phyloP scores from a whole-genome alignment of 192 early-diverging fungal species.

The Mortierella claussenii region DNA sequence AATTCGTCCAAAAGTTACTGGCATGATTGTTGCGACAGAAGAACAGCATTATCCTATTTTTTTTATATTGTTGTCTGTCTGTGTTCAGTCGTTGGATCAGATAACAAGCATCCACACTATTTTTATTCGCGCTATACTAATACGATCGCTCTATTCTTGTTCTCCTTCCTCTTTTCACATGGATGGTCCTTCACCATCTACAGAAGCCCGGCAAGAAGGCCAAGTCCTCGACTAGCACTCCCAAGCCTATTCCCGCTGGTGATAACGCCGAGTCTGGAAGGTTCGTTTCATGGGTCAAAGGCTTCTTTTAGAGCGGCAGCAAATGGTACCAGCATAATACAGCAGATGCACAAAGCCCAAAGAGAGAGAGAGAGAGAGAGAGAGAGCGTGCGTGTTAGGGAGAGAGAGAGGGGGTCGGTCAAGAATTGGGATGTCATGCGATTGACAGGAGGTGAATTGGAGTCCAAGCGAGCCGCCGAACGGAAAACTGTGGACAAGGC shows the following conservation, averaged over 20 bases:
- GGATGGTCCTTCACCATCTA: no score
- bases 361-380: background rate
- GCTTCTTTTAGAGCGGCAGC: constrained; percentile 29
- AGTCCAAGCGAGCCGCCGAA: no score
- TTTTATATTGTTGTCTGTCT: background rate
- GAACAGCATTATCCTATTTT: background rate
- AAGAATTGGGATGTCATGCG: no score
- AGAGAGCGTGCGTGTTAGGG: no score
- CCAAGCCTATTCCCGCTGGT: constrained; percentile 35
- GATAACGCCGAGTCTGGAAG: constrained; percentile 45
- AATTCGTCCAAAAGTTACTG: no score
- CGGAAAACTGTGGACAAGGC: no score
- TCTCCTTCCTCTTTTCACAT: background rate
- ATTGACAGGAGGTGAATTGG: no score
- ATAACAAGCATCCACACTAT: constrained; percentile 1
- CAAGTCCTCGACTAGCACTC: constrained; percentile 25
- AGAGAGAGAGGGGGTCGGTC: no score
- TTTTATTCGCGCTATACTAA: no score
- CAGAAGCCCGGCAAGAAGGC: constrained; percentile 23
- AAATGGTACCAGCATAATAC: no score
- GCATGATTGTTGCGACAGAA: no score
- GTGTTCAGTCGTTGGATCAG: constrained; percentile 2
- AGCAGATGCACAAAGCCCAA: background rate
- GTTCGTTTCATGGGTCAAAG: constrained; percentile 54
- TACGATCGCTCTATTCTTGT: no score